Base-by-base conservation (phyloP, 2,329 filamentous ascomycete species). In the Fulvia fulva region DNA sequence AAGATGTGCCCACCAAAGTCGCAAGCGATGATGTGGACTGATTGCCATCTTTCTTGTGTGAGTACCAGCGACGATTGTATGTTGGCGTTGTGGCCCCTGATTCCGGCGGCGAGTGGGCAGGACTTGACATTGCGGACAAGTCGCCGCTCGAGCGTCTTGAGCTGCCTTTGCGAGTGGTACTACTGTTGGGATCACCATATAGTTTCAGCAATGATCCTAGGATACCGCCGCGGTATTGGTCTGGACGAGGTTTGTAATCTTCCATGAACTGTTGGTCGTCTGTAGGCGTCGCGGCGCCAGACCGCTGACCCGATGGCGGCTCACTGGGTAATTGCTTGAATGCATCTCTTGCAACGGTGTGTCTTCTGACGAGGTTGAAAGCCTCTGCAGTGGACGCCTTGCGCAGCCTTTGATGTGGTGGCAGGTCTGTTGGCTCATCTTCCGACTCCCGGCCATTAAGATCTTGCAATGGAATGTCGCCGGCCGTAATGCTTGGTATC, bases 151-250 rank as follows among this genome's bases (percentile, higher is more conserved):
- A 23, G 9, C 21, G 44, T 19, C 44, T 8, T 9, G 21, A 23
- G 21, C 8, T 22, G 8, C 44, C 44, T n/a, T 41, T 41, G 37
- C 37, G 37, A 41, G 14, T 19, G n/a, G 37, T 41, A 19, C 37
- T n/a, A n/a, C 14, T 41, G 16, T 41, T 41, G 19, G 44, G 25
- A 32, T 69, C 77, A 58, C 84, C 81, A 67, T 90, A 87, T 9
- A 91, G 78, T 71, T 87, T 89, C 51, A 94, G 76, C 0, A 95
- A 76, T 0, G 86, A 87, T 2, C 87, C 86, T 1, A 95, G 77
- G 49, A 93, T 83, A 28, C 90, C 89, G 28, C 86, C 87, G 51
- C 86, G 84, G 70, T 90, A 92, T 62, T 87, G 82, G 22, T 79
- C 75, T 4, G 89, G 89, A 44, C 80, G 79, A 46, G 87, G 84